phyloP scores from a whole-genome alignment of 768 basidiomycete genomes.

The Plicaturopsis crispa region DNA sequence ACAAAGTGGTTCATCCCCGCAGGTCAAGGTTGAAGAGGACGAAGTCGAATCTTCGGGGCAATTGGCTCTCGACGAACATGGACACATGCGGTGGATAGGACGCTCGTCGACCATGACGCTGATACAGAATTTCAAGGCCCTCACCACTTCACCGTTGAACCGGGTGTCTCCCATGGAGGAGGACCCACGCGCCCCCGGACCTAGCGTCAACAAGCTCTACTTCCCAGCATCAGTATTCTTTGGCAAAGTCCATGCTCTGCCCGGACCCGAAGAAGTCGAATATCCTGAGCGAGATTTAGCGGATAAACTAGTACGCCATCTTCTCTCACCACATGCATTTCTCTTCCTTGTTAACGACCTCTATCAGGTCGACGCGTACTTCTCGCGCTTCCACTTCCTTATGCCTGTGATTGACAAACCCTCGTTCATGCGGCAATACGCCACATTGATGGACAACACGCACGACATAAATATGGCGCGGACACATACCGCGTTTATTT shows the following conservation, averaged over 20 bases:
- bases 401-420: constrained; percentile 86
- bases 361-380: constrained; percentile 77
- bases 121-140: constrained; percentile 78
- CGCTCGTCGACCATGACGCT: constrained; percentile 90
- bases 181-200: constrained; percentile 70
- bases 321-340: constrained; percentile 7
- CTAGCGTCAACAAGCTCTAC: constrained; percentile 78
- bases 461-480: constrained; percentile 45
- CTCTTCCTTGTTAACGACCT: constrained; percentile 12
- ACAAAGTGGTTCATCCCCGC: constrained; percentile 30
- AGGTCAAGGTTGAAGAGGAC: constrained; percentile 63
- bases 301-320: constrained; percentile 66
- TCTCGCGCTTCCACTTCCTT: constrained; percentile 78
- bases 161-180: constrained; percentile 82
- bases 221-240: constrained; percentile 86
- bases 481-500: constrained; percentile 66
- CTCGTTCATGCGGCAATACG: constrained; percentile 69
- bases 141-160: constrained; percentile 62
- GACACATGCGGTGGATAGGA: constrained; percentile 88
- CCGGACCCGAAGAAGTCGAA: constrained; percentile 80
- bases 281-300: constrained; percentile 80
- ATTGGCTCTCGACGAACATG: constrained; percentile 82
- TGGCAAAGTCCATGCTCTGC: constrained; percentile 77
- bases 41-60: constrained; percentile 83
- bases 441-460: constrained; percentile 64